Conservation (phyloP, 1,284 basidiomycete species). For the Ganoderma resinaceum region DNA sequence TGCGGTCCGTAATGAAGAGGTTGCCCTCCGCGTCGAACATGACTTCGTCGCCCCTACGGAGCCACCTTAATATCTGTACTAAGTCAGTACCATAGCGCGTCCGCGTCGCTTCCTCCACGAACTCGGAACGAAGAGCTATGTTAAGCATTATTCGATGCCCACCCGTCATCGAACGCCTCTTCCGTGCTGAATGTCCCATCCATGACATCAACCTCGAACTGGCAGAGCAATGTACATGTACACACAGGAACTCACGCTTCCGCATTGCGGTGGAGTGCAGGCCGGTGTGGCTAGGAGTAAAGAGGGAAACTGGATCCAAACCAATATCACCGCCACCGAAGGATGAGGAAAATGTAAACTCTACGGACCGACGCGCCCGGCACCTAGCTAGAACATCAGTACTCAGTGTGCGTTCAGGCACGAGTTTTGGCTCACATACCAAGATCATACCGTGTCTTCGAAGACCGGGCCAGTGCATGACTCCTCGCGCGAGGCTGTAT, state of each 20-base stretch:
- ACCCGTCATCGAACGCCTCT: slow-evolving; percentile 60
- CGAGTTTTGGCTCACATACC: background rate
- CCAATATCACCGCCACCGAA: background rate
- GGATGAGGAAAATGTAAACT: background rate
- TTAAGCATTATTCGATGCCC: no score
- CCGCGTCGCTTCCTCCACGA: background rate
- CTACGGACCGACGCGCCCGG: background rate
- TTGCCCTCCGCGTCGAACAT: slow-evolving; percentile 62
- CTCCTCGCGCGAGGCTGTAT: background rate
- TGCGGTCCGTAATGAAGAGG: slow-evolving; percentile 69
- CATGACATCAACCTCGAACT: no score
- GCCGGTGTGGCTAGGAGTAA: background rate
- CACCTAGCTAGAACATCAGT: background rate
- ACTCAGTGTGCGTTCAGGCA: background rate
- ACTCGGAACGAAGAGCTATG: no score
- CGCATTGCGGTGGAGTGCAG: slow-evolving; percentile 48
- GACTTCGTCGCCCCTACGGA: slow-evolving; percentile 75
- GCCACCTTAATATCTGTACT: slow-evolving; percentile 46
- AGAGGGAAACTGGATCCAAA: background rate
- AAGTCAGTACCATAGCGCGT: background rate
- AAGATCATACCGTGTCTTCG: background rate
- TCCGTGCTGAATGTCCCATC: slow-evolving; percentile 48
- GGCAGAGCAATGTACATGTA: background rate
- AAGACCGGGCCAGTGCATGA: background rate
- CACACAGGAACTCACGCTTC: slow-evolving; percentile 57